phyloP scores from a whole-genome alignment of 768 basidiomycete genomes.

The Phylloporus rhodoxanthus region DNA sequence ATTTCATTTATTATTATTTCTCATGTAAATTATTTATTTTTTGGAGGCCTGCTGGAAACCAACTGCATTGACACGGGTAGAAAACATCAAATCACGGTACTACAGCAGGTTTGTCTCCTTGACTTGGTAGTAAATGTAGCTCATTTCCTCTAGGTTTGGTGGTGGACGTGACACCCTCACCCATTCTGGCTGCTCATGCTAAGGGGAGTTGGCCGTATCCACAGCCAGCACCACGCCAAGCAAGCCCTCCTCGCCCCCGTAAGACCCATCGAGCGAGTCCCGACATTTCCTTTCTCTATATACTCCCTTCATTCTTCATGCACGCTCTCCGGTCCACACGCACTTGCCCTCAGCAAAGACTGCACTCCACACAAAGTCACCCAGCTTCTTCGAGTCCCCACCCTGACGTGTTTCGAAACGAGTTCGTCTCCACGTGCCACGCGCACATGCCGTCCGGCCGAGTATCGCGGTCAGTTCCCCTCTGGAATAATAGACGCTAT shows the following conservation, averaged over 20 bases:
- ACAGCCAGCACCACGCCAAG: slow-evolving; percentile 49
- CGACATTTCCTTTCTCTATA: not conserved
- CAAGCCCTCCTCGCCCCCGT: slow-evolving; percentile 28
- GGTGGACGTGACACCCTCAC: slow-evolving; percentile 32
- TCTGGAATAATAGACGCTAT: slow-evolving; percentile 21
- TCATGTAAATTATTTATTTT: not conserved
- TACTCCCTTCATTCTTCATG: slow-evolving; percentile 22
- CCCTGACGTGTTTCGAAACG: not conserved
- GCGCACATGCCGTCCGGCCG: not conserved
- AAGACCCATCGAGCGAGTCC: slow-evolving; percentile 14
- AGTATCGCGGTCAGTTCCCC: slow-evolving; percentile 16
- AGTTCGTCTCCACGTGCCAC: not conserved
- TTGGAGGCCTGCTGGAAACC: not conserved
- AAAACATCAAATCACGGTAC: not conserved
- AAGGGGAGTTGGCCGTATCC: slow-evolving; percentile 52
- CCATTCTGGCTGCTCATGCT: slow-evolving; percentile 65
- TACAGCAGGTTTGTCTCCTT: not conserved
- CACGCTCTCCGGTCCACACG: slow-evolving; percentile 2
- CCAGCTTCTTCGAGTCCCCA: not conserved
- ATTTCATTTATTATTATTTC: not conserved
- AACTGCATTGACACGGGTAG: not conserved
- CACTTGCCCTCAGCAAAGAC: slow-evolving; percentile 7
- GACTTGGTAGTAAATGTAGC: not conserved
- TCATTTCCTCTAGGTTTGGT: slow-evolving; percentile 15
- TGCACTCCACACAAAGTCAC: slow-evolving; percentile 2